A percentile compares a stretch with the other conserved stretches of the same genome.
Evolutionary conservation across 2,329 filamentous ascomycete species (phyloP).

Genomic region (Penicillium digitatum): DNA sequence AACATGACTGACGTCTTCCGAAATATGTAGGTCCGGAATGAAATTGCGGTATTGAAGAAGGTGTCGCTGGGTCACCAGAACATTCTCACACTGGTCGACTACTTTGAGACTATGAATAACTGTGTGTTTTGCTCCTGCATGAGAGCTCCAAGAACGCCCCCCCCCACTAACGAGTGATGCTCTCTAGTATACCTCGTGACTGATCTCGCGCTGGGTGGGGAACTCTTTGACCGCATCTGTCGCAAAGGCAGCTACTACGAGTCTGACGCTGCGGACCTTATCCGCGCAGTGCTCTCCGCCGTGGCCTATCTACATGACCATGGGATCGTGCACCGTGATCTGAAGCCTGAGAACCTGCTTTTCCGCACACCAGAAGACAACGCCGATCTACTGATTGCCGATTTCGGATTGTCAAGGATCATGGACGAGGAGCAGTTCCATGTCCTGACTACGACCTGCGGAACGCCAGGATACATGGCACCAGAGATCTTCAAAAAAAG

Average conservation of each 20-base stretch:
- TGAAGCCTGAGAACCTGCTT: constrained; percentile 95
- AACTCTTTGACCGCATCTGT: constrained; percentile 97
- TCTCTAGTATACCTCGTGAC: constrained; percentile 82
- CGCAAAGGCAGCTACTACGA: constrained; percentile 98
- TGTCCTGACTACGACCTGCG: constrained; percentile 93
- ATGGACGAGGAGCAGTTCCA: constrained; percentile 99
- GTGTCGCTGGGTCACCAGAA: constrained; percentile 99
- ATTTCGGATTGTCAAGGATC: constrained; percentile 92
- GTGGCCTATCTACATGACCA: constrained; percentile 98
- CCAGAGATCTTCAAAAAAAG: constrained; percentile 99
- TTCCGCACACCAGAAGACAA: constrained; percentile 98
- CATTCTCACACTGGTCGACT: constrained; percentile 95
- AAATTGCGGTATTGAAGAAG: constrained; percentile 93
- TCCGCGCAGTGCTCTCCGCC: constrained; percentile 91
- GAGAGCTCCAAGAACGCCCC: not conserved
- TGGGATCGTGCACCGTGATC: constrained; percentile 94
- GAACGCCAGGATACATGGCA: constrained; percentile 98
- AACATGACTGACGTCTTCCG: constrained; percentile 8
- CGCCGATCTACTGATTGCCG: constrained; percentile 91
- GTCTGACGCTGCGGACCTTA: constrained; percentile 90
- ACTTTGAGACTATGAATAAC: constrained; percentile 99
- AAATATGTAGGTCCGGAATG: constrained; percentile 73
- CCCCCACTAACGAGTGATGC: constrained; percentile 14
- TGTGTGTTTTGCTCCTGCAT: constrained; percentile 47
- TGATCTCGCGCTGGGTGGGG: constrained; percentile 90